phyloP scores from a whole-genome alignment of 805 yeast genomes.

The Ogataea henricii region DNA sequence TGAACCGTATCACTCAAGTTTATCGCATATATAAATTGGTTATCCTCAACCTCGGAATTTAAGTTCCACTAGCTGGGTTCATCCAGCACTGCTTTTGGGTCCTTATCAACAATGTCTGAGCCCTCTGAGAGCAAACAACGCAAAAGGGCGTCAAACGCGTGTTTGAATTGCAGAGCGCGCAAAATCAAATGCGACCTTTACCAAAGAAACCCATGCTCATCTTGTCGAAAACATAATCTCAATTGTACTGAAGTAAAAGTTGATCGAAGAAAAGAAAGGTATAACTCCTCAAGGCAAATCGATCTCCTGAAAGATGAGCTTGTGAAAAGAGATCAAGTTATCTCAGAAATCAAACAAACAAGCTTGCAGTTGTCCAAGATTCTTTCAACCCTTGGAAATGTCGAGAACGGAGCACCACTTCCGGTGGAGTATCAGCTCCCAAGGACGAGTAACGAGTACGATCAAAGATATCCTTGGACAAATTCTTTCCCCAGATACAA shows the following conservation, averaged over 20 bases:
- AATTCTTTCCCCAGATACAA: slow-evolving; percentile 19
- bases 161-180: slow-evolving; percentile 22
- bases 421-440: too few species aligned
- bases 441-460: slow-evolving; percentile 8
- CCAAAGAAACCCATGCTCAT: slow-evolving; percentile 21
- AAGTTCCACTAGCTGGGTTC: too few species aligned
- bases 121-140: not conserved
- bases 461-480: slow-evolving; percentile 20
- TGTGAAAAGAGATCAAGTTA: not conserved
- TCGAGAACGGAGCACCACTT: not conserved
- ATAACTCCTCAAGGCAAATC: slow-evolving; percentile 16
- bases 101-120: not conserved
- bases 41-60: too few species aligned
- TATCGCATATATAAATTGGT: too few species aligned
- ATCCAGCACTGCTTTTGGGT: too few species aligned
- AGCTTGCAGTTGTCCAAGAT: not conserved
- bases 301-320: slow-evolving; percentile 5
- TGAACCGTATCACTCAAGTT: too few species aligned
- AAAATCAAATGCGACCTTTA: slow-evolving; percentile 25
- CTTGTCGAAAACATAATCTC: slow-evolving; percentile 14
- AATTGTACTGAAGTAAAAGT: slow-evolving; percentile 15
- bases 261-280: slow-evolving; percentile 23
- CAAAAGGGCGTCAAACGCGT: slow-evolving; percentile 19
- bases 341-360: slow-evolving; percentile 2
- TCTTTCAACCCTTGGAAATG: not conserved